Percentiles rank a stretch among this genome's conserved stretches.
Conservation (phyloP, 116 monocot genomes). For the Cymodocea nodosa region DNA sequence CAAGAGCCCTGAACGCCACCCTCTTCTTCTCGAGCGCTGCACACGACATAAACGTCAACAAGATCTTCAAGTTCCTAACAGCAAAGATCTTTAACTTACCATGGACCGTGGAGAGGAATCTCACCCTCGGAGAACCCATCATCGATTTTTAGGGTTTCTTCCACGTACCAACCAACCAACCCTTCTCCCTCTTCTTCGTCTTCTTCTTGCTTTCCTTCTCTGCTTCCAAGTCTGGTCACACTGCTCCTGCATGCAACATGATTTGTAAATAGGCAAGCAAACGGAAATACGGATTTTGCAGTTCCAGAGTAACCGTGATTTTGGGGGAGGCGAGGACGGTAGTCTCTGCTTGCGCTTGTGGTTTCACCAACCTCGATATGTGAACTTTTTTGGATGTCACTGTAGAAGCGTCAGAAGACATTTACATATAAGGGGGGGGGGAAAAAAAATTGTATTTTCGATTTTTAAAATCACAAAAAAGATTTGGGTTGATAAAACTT, state of each 20-base stretch:
- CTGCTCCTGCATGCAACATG: background rate
- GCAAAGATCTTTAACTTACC: slow-evolving; percentile 88
- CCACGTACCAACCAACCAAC: too few species aligned
- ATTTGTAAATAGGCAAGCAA: background rate
- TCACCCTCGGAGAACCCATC: slow-evolving; percentile 88
- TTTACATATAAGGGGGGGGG: too few species aligned
- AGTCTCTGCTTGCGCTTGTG: background rate
- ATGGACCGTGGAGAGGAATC: slow-evolving; percentile 72
- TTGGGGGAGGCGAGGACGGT: background rate
- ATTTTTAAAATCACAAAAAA: too few species aligned
- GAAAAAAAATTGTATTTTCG: too few species aligned
- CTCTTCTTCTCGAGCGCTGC: slow-evolving; percentile 87
- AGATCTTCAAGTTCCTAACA: slow-evolving; percentile 94
- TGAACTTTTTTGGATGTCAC: too few species aligned
- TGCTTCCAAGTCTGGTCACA: background rate
- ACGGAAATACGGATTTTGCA: background rate
- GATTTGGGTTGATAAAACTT: too few species aligned
- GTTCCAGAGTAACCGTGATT: background rate
- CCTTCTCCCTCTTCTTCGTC: background rate
- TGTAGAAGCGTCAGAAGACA: too few species aligned
- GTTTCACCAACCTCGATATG: too few species aligned
- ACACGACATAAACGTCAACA: slow-evolving; percentile 95
- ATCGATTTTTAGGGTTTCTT: slow-evolving; percentile 52
- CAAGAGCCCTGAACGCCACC: slow-evolving; percentile 73
- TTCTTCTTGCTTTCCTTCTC: background rate